Base-by-base conservation (phyloP, 2,329 filamentous ascomycete genomes). In the Alternaria postmessia region DNA sequence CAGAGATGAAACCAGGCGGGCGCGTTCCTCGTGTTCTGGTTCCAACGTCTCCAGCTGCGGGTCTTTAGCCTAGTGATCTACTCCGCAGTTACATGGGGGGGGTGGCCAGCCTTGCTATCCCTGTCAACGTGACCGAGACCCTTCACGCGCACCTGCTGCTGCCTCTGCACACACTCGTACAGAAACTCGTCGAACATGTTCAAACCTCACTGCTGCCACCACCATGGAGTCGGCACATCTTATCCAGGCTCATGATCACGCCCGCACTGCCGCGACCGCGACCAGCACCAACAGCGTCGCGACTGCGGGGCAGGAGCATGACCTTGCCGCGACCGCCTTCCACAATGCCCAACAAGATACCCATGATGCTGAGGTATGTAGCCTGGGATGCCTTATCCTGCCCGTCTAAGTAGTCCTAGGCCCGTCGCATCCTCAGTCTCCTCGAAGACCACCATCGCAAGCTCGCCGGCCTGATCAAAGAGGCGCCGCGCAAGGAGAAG, bases 391-490 rank as follows among this genome's bases (percentile, higher is more conserved):
- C 5, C 20, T 64, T 85, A 18, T 3, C 53, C 56, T 36, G 53
- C 38, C 8, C 12, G 49, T 51, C 49, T 51, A 51, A 51, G 36
- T 7, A 16, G 5, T 2, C 20, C 30, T 55, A 97, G 84, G 94
- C 94, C 14, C 81, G 96, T 51, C 88, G 95, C 53, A 95, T 94
- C 9, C 83, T 99, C 61, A 88, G 87, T 66, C 86, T 98, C 3
- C 88, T 99, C 59, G 93, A 97, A 78, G 86, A 91, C 64, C 93
- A 99, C 77, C 95, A 99, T 77, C 87, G 89, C 67, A 89, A 88
- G 63, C 88, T 98, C 12, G 93, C 94, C 16, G 88, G 91, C 65
- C 87, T 97, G 42, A 87, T 98, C 65, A 90, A 90, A 72, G 86
- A 90, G 43, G 89, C 91, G 38, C 39, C 73, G 73, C 60, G 64